A percentile compares a stretch with the other conserved stretches of the same genome.
phyloP scores from a whole-genome alignment of 176 grass and related monocot genomes.

The Chloris gayana region DNA sequence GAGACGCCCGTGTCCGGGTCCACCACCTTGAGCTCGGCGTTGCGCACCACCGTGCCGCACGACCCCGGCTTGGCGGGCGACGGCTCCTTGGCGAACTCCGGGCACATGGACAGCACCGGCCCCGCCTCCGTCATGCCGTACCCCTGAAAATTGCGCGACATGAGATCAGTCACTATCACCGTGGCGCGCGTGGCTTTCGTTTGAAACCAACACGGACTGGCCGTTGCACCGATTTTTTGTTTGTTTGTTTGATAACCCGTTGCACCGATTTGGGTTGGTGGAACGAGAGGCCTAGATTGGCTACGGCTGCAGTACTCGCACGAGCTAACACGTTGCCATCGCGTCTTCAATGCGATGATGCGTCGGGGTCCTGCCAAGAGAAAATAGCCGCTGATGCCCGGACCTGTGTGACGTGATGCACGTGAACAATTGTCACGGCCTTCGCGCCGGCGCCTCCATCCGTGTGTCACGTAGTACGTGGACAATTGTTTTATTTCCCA shows the following conservation, averaged over 20 bases:
- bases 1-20: constrained; percentile 82
- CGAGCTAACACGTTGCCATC: neutral
- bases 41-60: constrained; percentile 87
- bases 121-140: constrained; percentile 99
- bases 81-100: constrained; percentile 83
- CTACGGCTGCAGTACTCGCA: too few species aligned
- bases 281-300: neutral
- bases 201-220: neutral
- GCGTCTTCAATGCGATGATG: neutral
- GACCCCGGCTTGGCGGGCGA: constrained; percentile 67
- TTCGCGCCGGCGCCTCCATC: too few species aligned
- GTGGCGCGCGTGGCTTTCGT: too few species aligned
- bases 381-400: neutral
- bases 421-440: neutral
- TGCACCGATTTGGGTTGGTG: constrained; percentile 28
- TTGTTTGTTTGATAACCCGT: too few species aligned
- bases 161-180: neutral
- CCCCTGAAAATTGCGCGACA: constrained; percentile 41
- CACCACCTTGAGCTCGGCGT: constrained; percentile 86
- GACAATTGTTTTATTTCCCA: too few species aligned
- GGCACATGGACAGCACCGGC: constrained; percentile 92
- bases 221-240: too few species aligned
- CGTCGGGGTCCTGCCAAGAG: neutral
- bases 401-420: neutral
- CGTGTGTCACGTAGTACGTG: too few species aligned